Base-by-base conservation (phyloP, 2,329 filamentous ascomycete species). In the Fusarium sulawesiense region DNA sequence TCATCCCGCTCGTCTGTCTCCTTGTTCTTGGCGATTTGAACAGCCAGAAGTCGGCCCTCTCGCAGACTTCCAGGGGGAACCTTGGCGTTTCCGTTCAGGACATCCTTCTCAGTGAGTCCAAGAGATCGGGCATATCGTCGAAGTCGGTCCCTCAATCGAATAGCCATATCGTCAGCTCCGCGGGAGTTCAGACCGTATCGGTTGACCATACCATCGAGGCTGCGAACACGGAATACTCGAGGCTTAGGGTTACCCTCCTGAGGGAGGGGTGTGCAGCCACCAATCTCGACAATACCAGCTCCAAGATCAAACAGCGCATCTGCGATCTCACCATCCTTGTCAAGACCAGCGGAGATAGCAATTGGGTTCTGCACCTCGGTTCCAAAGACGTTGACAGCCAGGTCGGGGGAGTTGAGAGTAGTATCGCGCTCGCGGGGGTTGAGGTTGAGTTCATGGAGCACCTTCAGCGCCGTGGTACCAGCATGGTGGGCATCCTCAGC, bases 1-100 rank as follows among this genome's bases (percentile, higher is more conserved):
- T 97, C 91, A 77, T 98, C 93, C 49, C 86, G 85, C 77, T 97
- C 94, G 21, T 93, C 89, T 1, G 96, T 99, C 48, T 88, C 86
- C 84, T 98, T 98, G 83, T 98, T 98, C 89, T 99, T 99, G 54
- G 95, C 94, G 44, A 98, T 89, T 82, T 99, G 96, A 20, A 99
- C 94, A 18, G 93, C 91, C 66, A 99, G 85, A 61, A 98, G 83
- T 64, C 91, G 89, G 16, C 94, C 95, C 0, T 89, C 83, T 16
- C 84, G 82, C 73, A 99, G 83, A 80, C 92, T 93, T n/a, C 96
- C 93, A 0, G 94, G 91, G 1, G 93, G 93, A 1, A 97, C 93
- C 40, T 81, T 88, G 76, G 90, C 92, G 59, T 90, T 87, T 23
- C 93, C 94, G 73, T 96, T 86, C 40, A 98, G 83, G 2, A 99